Evolutionary conservation across 305 asterid species (phyloP), one percentile per base, ranked within the genome.

Genomic region (Rubia tinctorum): DNA sequence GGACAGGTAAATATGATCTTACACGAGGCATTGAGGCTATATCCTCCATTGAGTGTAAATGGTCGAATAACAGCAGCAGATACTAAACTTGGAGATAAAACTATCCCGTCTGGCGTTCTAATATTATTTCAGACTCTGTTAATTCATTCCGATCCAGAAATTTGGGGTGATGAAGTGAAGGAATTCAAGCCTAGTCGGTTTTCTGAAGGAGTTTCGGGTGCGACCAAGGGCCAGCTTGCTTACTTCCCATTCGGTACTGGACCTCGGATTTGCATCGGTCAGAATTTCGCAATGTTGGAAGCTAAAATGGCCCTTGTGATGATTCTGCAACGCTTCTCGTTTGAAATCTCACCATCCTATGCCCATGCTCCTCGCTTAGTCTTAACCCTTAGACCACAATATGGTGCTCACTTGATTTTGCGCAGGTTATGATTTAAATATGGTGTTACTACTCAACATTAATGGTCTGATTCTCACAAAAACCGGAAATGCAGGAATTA

Each of bases 171-270:
- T 10, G 81, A 73, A 23, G 84, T 11, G 7, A 70, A 70, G 39
- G 77, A 77, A 8, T 77, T 80, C 74, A 80, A 73, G 14, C 84
- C 84, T 34, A 74, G 76, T 60, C 59, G 84, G 7, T 80, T 80
- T 34, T 40, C 59, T 25, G 79, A 70, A 37, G 84, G 84, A 34
- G 79, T 73, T n/a, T 77, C 76, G 11, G 71, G 47, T 68, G 81
- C 81, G 15, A 70, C 84, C n/a, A 80, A 77, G 18, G 84, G 81
- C 7, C 73, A 80, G 8, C 51, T 22, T 7, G 39, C 75, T 1
- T 80, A 51, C 58, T 73, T 80, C 3, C 81, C 84, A 25, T 80
- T 80, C 11, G 45, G 72, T 0, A 18, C 79, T 78, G 81, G 84
- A 25, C 81, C 84, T 18, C 73, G 84, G 0, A 13, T 77, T 5